Conservation (phyloP, 148 eudicot genomes). For the Salicornia ramosissima region DNA sequence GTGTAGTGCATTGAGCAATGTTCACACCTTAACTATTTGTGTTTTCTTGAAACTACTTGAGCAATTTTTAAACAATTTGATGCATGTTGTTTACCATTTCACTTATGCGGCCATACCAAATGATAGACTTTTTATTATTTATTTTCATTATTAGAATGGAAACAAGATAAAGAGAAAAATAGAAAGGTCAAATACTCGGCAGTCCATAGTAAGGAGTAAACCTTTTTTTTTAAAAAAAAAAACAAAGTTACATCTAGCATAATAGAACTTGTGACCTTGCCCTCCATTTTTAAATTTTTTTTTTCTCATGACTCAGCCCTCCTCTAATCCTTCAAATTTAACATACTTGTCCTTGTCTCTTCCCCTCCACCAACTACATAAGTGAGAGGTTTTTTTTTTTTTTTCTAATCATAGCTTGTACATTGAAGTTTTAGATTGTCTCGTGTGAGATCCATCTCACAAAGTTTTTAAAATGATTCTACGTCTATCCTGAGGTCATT, state of each 20-base stretch:
- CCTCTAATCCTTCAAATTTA: neutral
- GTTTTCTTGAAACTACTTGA: neutral
- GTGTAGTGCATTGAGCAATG: conserved; percentile 9
- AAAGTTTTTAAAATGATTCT: neutral
- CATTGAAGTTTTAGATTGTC: neutral
- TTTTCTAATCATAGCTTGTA: neutral
- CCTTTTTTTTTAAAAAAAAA: too few species aligned
- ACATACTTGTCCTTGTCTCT: neutral
- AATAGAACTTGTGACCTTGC: too few species aligned
- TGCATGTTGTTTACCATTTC: too few species aligned
- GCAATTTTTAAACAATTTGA: too few species aligned
- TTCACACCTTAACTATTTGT: neutral
- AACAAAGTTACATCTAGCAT: too few species aligned
- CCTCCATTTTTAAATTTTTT: too few species aligned
- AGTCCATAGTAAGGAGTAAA: too few species aligned
- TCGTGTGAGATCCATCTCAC: neutral
- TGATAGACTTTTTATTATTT: too few species aligned
- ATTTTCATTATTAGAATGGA: too few species aligned
- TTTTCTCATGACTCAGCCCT: neutral
- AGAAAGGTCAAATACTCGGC: too few species aligned
- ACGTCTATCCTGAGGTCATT: neutral
- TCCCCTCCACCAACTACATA: neutral
- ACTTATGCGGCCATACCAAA: too few species aligned
- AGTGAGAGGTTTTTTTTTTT: neutral
- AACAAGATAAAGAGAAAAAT: too few species aligned